phyloP scores from a whole-genome alignment of 192 early-diverging fungal species.

The Coemansia sp. region DNA sequence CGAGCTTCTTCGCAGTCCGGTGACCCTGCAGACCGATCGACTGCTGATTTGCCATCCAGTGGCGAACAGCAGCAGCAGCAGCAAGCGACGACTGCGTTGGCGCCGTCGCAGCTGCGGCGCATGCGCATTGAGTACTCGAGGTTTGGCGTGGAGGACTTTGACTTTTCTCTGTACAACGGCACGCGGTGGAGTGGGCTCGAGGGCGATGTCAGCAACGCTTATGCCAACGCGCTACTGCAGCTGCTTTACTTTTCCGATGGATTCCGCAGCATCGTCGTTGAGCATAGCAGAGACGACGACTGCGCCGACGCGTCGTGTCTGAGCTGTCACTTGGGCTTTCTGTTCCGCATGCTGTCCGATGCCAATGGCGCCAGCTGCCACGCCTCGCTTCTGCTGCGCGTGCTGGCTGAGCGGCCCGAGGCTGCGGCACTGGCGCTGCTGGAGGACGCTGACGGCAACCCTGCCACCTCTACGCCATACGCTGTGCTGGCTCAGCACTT shows the following conservation, averaged over 20 bases:
- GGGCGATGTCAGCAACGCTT: conserved; percentile 87
- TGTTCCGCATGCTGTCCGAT: conserved; percentile 87
- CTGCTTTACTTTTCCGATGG: conserved; percentile 73
- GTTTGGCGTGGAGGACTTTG: conserved; percentile 99
- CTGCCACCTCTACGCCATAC: conserved; percentile 64
- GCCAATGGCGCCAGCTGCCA: conserved; percentile 94
- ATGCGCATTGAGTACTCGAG: conserved; percentile 64
- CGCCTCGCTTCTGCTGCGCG: conserved; percentile 88
- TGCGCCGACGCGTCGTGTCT: conserved; percentile 83
- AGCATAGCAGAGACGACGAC: conserved; percentile 65
- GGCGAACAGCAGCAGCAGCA: conserved; percentile 6
- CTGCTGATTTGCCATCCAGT: not conserved
- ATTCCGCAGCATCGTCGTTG: conserved; percentile 70
- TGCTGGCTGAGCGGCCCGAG: conserved; percentile 83
- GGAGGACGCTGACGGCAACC: conserved; percentile 73
- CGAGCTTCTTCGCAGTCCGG: conserved; percentile 7
- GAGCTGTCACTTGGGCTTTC: conserved; percentile 89
- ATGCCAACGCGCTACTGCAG: conserved; percentile 91
- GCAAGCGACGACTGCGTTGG: conserved; percentile 13
- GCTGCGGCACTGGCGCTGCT: conserved; percentile 85
- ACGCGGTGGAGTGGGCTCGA: conserved; percentile 89
- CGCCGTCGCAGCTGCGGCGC: conserved; percentile 44
- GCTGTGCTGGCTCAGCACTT: conserved; percentile 84
- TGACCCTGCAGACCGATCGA: not conserved
- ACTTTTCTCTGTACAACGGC: conserved; percentile 97